A percentile compares a stretch with the other conserved stretches of the same genome.
These are phyloP conservation scores for Triangularia setosa DNA, from an alignment of 2,329 filamentous ascomycete species.

Conservation along the genomic window DNA sequence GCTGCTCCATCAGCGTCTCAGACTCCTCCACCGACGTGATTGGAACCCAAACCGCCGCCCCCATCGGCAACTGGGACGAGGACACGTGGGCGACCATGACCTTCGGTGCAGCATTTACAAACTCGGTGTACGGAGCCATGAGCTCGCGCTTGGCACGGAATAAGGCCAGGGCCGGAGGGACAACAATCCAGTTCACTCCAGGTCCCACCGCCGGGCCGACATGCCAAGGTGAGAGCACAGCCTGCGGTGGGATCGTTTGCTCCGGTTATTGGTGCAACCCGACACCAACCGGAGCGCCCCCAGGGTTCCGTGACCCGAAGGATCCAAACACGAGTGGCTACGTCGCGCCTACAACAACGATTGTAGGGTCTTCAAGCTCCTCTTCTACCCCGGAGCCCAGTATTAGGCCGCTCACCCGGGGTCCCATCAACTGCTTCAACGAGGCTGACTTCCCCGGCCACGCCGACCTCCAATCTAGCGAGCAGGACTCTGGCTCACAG, in stretches of 20 bases:
- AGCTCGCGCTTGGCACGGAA: background rate
- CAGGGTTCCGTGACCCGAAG: background rate
- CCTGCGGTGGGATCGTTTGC: background rate
- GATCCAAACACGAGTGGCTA: background rate
- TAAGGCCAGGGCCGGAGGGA: background rate
- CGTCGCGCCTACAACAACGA: background rate
- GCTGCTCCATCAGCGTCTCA: constrained; percentile 4
- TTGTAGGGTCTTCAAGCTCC: background rate
- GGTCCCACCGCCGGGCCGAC: background rate
- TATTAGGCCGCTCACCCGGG: background rate
- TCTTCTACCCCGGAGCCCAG: background rate
- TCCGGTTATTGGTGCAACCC: background rate
- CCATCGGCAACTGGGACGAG: background rate
- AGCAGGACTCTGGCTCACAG: constrained; percentile 1
- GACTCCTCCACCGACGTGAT: background rate
- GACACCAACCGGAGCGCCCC: background rate
- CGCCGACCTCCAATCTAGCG: constrained; percentile 7
- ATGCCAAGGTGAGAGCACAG: background rate
- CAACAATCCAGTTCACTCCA: background rate
- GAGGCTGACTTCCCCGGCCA: constrained; percentile 12
- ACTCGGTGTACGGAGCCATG: background rate
- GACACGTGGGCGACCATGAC: background rate
- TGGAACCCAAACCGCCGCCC: constrained; percentile 1
- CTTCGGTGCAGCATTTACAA: background rate
- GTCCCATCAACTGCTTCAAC: constrained; percentile 9